Evolutionary conservation across 495 filamentous ascomycete genomes (phyloP).

Genomic region (Pyrenula massariospora): DNA sequence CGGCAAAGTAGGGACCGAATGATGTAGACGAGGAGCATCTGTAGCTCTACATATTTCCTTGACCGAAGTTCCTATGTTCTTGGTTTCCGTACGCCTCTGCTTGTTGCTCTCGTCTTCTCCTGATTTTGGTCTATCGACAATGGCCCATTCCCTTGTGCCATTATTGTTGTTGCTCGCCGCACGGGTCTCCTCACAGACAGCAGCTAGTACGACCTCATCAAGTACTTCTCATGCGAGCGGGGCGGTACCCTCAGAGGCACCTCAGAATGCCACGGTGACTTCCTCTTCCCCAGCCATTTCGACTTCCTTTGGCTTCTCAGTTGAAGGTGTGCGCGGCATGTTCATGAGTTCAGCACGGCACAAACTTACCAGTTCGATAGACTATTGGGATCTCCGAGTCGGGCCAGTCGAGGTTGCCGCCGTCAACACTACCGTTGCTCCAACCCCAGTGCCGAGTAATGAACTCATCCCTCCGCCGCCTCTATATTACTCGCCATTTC

Average conservation of each 20-base stretch:
- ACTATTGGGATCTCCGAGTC: neutral
- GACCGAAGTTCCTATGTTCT: too few species aligned
- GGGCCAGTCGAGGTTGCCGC: neutral
- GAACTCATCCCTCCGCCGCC: constrained; percentile 23
- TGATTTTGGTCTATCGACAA: too few species aligned
- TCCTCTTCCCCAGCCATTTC: neutral
- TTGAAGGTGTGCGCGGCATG: neutral
- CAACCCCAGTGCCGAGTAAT: constrained; percentile 20
- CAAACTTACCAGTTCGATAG: neutral
- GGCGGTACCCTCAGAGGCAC: neutral
- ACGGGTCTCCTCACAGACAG: neutral
- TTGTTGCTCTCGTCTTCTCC: too few species aligned
- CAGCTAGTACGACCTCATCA: neutral
- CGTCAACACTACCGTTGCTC: constrained; percentile 16
- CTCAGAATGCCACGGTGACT: neutral
- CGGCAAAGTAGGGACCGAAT: neutral
- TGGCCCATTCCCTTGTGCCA: neutral
- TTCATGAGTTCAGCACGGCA: neutral
- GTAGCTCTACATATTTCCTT: neutral
- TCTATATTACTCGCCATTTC: constrained; percentile 15
- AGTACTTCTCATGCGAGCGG: neutral
- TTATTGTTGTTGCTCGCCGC: neutral
- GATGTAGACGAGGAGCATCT: neutral
- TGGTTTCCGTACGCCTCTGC: too few species aligned
- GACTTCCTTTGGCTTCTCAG: neutral